These are phyloP conservation scores for Oryza coarctata DNA, from an alignment of 176 grass and related monocot species.

Conservation along the genomic window DNA sequence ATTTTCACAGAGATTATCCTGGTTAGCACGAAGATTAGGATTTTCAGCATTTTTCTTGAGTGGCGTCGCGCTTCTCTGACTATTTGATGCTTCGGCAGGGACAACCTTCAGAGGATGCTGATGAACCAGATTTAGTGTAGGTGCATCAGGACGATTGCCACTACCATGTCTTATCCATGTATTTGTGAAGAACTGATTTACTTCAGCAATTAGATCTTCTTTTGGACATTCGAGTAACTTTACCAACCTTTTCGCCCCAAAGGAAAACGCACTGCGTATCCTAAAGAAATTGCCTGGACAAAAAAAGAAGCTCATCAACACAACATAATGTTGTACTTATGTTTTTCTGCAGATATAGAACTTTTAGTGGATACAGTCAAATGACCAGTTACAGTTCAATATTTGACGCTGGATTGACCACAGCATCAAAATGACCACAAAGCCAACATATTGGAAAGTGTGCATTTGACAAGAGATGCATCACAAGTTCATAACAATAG, in stretches of 20 bases:
- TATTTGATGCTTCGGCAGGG: constrained; percentile 52
- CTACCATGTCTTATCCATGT: constrained; percentile 81
- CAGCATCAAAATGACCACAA: constrained; percentile 14
- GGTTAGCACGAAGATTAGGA: constrained; percentile 36
- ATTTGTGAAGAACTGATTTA: constrained; percentile 85
- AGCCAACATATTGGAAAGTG: background rate
- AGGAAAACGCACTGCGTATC: constrained; percentile 92
- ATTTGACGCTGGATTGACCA: background rate
- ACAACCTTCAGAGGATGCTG: constrained; percentile 32
- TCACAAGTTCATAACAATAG: background rate
- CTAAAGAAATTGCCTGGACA: constrained; percentile 87
- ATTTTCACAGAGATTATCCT: constrained; percentile 47
- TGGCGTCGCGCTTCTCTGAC: constrained; percentile 29
- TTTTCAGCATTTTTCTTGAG: constrained; percentile 50
- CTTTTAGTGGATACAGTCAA: constrained; percentile 21
- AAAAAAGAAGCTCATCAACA: constrained; percentile 16
- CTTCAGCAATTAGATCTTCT: constrained; percentile 57
- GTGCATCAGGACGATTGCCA: constrained; percentile 54
- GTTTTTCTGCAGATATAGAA: background rate
- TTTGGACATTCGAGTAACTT: constrained; percentile 74
- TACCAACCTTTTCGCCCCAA: constrained; percentile 76
- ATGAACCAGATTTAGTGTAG: constrained; percentile 40
- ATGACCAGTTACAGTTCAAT: background rate
- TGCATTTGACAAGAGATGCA: constrained; percentile 3
- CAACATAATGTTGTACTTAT: background rate